These are phyloP conservation scores for Trichoderma asperellum DNA, from an alignment of 2,329 filamentous ascomycete genomes.

Conservation along the genomic window DNA sequence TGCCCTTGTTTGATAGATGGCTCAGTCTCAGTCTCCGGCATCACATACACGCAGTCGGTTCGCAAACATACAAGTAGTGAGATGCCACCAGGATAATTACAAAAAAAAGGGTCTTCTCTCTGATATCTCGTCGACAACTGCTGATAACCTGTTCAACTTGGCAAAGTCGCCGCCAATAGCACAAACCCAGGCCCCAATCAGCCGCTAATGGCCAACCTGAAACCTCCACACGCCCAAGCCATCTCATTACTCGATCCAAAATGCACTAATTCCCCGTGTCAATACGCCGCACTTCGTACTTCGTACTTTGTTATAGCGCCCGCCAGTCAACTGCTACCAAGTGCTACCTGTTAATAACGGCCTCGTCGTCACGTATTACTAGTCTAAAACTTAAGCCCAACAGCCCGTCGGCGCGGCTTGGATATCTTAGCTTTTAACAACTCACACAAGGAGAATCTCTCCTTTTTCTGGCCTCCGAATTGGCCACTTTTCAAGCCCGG, in stretches of 20 bases:
- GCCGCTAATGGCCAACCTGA: slow-evolving; percentile 19
- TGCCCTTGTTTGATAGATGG: not conserved
- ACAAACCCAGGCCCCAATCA: not conserved
- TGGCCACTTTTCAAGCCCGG: not conserved
- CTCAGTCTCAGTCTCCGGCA: not conserved
- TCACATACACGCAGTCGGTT: not conserved
- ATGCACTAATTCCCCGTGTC: slow-evolving; percentile 20
- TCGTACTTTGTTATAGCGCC: slow-evolving; percentile 22
- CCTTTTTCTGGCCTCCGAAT: not conserved
- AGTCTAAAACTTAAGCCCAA: slow-evolving; percentile 19
- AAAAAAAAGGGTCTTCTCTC: not conserved
- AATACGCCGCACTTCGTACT: not conserved
- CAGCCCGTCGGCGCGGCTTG: slow-evolving; percentile 3
- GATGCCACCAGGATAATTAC: not conserved
- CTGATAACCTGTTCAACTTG: not conserved
- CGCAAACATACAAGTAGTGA: not conserved
- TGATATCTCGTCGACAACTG: not conserved
- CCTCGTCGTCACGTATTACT: slow-evolving; percentile 5
- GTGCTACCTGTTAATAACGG: slow-evolving; percentile 7
- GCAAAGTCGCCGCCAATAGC: not conserved
- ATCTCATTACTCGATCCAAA: slow-evolving; percentile 19
- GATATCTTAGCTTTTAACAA: slow-evolving; percentile 7
- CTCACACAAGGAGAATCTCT: slow-evolving; percentile 6
- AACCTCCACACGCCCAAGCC: slow-evolving; percentile 20
- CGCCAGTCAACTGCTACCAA: not conserved